Conservation (phyloP, 148 eudicot species). For the Rheum nobile region DNA sequence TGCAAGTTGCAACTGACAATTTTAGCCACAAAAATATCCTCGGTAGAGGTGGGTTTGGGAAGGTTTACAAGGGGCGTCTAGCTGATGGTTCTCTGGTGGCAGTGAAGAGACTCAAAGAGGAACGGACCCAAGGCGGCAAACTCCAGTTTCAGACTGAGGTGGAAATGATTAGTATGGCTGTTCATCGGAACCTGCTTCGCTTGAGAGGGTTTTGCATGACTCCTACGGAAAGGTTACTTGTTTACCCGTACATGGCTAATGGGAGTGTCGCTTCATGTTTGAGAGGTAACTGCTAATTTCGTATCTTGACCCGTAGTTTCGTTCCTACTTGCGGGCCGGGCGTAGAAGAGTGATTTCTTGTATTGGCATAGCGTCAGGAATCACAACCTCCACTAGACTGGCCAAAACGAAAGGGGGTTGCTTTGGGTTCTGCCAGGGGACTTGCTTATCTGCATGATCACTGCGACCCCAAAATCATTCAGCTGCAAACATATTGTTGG, state of each 20-base stretch:
- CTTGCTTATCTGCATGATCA: slow-evolving; percentile 51
- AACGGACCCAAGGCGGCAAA: slow-evolving; percentile 37
- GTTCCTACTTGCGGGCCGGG: not conserved
- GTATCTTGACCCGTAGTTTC: not conserved
- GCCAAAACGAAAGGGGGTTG: slow-evolving; percentile 39
- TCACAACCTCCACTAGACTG: slow-evolving; percentile 43
- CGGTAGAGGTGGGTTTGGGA: slow-evolving; percentile 50
- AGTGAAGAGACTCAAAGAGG: slow-evolving; percentile 42
- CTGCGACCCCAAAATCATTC: slow-evolving; percentile 52
- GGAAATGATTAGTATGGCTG: slow-evolving; percentile 48
- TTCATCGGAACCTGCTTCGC: slow-evolving; percentile 38
- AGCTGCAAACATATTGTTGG: slow-evolving; percentile 59
- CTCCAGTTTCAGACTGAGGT: slow-evolving; percentile 46
- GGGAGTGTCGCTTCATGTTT: slow-evolving; percentile 44
- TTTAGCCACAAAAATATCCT: slow-evolving; percentile 37
- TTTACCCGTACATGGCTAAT: slow-evolving; percentile 42
- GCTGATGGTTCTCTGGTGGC: slow-evolving; percentile 53
- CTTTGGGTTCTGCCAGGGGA: slow-evolving; percentile 52
- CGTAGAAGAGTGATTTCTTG: not conserved
- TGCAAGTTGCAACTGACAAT: slow-evolving; percentile 42
- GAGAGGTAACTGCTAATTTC: slow-evolving; percentile 20
- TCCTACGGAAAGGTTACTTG: slow-evolving; percentile 40
- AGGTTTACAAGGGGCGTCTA: slow-evolving; percentile 39
- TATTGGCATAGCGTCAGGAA: not conserved
- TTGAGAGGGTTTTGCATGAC: slow-evolving; percentile 49